Percentiles rank a stretch among this genome's conserved stretches.
Evolutionary conservation across 2,329 filamentous ascomycete species (phyloP).

Genomic region (Amauroascus verrucosus): DNA sequence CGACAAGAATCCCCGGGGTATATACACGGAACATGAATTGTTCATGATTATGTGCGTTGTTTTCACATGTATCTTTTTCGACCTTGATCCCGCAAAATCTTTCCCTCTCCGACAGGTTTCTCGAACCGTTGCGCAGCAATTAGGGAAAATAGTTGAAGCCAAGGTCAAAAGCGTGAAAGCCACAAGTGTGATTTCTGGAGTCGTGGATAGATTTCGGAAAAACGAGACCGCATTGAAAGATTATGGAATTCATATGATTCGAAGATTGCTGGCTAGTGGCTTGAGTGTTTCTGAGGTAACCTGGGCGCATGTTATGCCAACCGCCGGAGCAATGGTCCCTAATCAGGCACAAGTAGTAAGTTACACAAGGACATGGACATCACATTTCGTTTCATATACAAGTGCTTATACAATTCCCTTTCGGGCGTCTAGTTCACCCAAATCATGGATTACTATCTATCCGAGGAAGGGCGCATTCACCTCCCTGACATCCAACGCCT

Average conservation of each 20-base stretch:
- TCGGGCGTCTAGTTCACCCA: conserved; percentile 38
- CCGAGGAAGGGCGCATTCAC: conserved; percentile 32
- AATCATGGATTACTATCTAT: conserved; percentile 36
- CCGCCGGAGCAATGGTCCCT: conserved; percentile 55
- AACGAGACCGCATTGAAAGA: conserved; percentile 49
- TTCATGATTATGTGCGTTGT: conserved; percentile 40
- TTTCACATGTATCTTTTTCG: conserved; percentile 40
- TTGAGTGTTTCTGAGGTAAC: conserved; percentile 56
- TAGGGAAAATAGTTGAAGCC: conserved; percentile 33
- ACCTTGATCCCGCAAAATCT: conserved; percentile 40
- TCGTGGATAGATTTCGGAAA: conserved; percentile 39
- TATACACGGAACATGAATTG: conserved; percentile 45
- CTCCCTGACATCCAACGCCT: conserved; percentile 38
- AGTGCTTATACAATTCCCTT: background rate
- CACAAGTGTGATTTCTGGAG: conserved; percentile 45
- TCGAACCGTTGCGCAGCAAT: conserved; percentile 30
- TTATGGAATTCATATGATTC: conserved; percentile 57
- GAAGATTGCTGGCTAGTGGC: conserved; percentile 53
- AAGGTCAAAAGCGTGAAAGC: conserved; percentile 36
- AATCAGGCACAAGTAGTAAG: conserved; percentile 42
- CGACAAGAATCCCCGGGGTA: conserved; percentile 21
- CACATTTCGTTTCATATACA: background rate
- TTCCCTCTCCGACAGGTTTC: conserved; percentile 40
- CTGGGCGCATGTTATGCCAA: conserved; percentile 60
- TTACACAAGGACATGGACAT: background rate